Evolutionary conservation across 768 basidiomycete genomes (phyloP).

Genomic region (Tulasnella sp.): DNA sequence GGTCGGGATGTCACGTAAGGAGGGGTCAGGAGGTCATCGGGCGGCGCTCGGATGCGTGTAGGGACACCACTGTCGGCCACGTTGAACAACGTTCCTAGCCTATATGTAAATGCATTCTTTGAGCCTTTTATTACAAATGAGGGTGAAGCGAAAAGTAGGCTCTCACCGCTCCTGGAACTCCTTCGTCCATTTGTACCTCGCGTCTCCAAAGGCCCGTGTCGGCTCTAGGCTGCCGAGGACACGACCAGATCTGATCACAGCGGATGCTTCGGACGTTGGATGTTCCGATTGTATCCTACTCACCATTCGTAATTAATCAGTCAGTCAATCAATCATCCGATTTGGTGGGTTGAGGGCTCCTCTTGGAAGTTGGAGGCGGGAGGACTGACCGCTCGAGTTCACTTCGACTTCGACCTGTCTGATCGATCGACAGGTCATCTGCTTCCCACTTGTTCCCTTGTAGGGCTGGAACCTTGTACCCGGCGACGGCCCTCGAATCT

Average conservation of each 20-base stretch:
- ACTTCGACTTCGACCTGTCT: constrained; percentile 82
- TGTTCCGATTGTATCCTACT: constrained; percentile 71
- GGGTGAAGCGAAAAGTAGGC: too few relatives aligned
- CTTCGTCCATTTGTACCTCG: constrained; percentile 78
- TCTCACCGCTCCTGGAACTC: constrained; percentile 62
- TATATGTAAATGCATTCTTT: neutral
- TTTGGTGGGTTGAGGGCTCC: too few relatives aligned
- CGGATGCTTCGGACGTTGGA: constrained; percentile 57
- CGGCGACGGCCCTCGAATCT: constrained; percentile 91
- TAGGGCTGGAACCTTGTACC: constrained; percentile 64
- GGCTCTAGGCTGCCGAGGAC: constrained; percentile 84
- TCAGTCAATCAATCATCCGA: too few relatives aligned
- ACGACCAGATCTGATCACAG: constrained; percentile 69
- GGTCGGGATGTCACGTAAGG: constrained; percentile 86
- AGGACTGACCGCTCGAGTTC: constrained; percentile 66
- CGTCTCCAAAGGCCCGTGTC: constrained; percentile 77
- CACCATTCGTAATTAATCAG: too few relatives aligned
- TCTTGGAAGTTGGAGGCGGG: too few relatives aligned
- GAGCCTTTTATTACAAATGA: neutral
- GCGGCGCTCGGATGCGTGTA: constrained; percentile 42
- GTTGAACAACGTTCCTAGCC: constrained; percentile 7
- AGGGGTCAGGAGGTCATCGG: constrained; percentile 63
- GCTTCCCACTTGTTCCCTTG: constrained; percentile 72
- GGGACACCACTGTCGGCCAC: neutral
- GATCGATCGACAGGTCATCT: constrained; percentile 91